Evolutionary conservation across 306 rosid species (phyloP).

Genomic region (Ormosia semicastrata): DNA sequence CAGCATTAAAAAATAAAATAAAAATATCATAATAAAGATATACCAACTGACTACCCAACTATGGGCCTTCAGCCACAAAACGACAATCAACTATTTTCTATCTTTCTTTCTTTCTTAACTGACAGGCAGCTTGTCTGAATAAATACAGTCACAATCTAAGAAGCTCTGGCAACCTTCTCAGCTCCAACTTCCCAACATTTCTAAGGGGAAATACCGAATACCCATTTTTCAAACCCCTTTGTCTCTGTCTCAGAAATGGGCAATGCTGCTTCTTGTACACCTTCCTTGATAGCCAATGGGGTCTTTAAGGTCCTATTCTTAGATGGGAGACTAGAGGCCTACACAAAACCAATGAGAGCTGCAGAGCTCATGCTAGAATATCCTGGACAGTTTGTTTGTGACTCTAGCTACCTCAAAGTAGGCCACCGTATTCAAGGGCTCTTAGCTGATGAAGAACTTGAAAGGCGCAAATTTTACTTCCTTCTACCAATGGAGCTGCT

Average conservation of each 20-base stretch:
- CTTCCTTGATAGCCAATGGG: constrained; percentile 48
- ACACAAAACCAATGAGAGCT: constrained; percentile 58
- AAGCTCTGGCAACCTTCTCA: constrained; percentile 8
- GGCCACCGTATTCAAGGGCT: constrained; percentile 83
- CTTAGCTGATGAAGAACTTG: constrained; percentile 60
- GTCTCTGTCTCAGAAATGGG: constrained; percentile 50
- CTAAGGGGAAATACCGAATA: not conserved
- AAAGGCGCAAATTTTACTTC: constrained; percentile 55
- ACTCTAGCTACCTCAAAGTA: constrained; percentile 63
- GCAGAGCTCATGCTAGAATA: constrained; percentile 69
- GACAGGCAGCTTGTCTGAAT: constrained; percentile 22
- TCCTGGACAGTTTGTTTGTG: constrained; percentile 72
- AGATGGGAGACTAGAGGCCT: constrained; percentile 62
- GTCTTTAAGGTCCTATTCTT: constrained; percentile 45
- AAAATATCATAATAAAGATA: constrained; percentile 23
- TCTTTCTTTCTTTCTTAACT: constrained; percentile 25
- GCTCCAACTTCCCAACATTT: constrained; percentile 2
- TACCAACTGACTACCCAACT: constrained; percentile 40
- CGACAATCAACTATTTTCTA: constrained; percentile 10
- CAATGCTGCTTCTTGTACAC: constrained; percentile 71
- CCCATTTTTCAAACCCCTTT: not conserved
- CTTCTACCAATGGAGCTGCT: constrained; percentile 88
- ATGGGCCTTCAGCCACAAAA: constrained; percentile 30
- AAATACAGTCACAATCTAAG: constrained; percentile 32
- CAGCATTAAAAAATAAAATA: not conserved